Conservation (phyloP, 495 filamentous ascomycete genomes). For the Cudoniella acicularis region DNA sequence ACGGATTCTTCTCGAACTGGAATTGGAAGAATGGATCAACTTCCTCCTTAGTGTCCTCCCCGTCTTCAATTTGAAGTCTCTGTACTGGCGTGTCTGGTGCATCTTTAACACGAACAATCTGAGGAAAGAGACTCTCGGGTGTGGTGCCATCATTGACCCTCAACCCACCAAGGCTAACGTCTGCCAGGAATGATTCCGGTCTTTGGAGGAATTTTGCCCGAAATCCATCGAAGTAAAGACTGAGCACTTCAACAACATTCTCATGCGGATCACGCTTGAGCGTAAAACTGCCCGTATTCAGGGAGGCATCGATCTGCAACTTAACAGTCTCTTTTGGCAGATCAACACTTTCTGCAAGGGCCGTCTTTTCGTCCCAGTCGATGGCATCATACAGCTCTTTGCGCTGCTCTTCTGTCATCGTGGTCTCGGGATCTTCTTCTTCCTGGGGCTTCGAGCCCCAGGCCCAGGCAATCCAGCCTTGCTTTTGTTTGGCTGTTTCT, state of each 20-base stretch:
- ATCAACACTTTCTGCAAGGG: slow-evolving; percentile 80
- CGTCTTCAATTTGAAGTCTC: slow-evolving; percentile 53
- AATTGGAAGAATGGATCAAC: slow-evolving; percentile 85
- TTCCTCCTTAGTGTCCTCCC: slow-evolving; percentile 36
- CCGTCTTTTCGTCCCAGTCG: slow-evolving; percentile 96
- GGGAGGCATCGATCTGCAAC: slow-evolving; percentile 82
- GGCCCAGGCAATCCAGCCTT: slow-evolving; percentile 81
- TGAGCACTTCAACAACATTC: slow-evolving; percentile 72
- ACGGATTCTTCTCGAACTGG: slow-evolving; percentile 88
- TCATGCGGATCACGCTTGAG: slow-evolving; percentile 84
- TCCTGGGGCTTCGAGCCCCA: slow-evolving; percentile 75
- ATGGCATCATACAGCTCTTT: slow-evolving; percentile 97
- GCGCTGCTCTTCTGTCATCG: slow-evolving; percentile 91
- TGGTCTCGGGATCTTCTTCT: slow-evolving; percentile 61
- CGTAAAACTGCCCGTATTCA: slow-evolving; percentile 91
- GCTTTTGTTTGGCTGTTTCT: slow-evolving; percentile 48
- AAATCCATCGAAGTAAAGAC: slow-evolving; percentile 90
- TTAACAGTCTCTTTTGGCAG: slow-evolving; percentile 87
- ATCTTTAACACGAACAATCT: slow-evolving; percentile 94
- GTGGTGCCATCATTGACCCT: slow-evolving; percentile 96
- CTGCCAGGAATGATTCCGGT: slow-evolving; percentile 82
- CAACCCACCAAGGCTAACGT: slow-evolving; percentile 86
- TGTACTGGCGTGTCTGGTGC: slow-evolving; percentile 52
- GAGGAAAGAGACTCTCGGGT: slow-evolving; percentile 79
- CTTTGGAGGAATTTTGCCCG: slow-evolving; percentile 81